Conservation (phyloP, 805 yeast genomes). For the Ogataea chonburiensis region DNA sequence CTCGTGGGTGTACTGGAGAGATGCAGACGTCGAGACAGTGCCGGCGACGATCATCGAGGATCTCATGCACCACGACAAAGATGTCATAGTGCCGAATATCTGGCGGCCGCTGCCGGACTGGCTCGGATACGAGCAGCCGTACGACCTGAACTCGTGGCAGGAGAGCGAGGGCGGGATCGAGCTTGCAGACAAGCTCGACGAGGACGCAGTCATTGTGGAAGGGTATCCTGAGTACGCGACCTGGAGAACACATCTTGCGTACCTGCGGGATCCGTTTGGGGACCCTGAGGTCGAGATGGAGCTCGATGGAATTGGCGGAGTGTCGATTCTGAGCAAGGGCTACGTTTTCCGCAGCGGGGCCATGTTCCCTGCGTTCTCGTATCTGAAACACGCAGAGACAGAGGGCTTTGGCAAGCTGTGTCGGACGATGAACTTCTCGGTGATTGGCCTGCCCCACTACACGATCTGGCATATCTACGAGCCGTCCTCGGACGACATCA, state of each 20-base stretch:
- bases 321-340: constrained; percentile 83
- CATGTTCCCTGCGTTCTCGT: constrained; percentile 93
- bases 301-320: constrained; percentile 96
- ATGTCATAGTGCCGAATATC: constrained; percentile 88
- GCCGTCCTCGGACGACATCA: constrained; percentile 84
- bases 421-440: constrained; percentile 80
- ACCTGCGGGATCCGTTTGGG: constrained; percentile 88
- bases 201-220: constrained; percentile 93
- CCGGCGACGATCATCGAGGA: constrained; percentile 84
- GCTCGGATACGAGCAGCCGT: constrained; percentile 78
- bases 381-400: constrained; percentile 92
- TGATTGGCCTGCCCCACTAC: constrained; percentile 87
- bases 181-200: constrained; percentile 71
- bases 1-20: constrained; percentile 95
- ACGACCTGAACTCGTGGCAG: constrained; percentile 80
- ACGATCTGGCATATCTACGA: constrained; percentile 94
- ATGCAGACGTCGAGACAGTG: constrained; percentile 86
- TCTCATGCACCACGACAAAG: constrained; percentile 82
- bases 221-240: constrained; percentile 96
- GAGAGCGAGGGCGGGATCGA: constrained; percentile 75
- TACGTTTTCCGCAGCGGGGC: constrained; percentile 82
- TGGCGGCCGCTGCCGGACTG: constrained; percentile 87
- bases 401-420: constrained; percentile 92
- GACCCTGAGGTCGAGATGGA: constrained; percentile 91
- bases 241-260: constrained; percentile 95